These are phyloP conservation scores for Gossypium thurberi DNA, from an alignment of 345 rosid species.

Conservation along the genomic window DNA sequence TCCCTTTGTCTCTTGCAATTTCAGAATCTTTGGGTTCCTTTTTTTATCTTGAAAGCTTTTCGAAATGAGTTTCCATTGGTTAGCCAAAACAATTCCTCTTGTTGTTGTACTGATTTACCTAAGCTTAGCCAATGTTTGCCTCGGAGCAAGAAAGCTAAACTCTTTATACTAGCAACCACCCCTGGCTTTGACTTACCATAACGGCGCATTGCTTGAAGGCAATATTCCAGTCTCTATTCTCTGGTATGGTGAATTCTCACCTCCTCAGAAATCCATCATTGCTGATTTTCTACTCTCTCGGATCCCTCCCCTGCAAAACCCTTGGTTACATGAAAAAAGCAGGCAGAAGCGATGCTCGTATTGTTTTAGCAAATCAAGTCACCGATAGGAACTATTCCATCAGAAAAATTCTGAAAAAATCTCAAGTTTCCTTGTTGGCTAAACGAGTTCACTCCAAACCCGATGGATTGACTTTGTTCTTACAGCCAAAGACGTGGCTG, in stretches of 20 bases:
- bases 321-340: conserved; percentile 26
- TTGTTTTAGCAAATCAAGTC: conserved; percentile 17
- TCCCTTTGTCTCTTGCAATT: neutral
- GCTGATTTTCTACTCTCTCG: conserved; percentile 26
- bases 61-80: conserved; percentile 13
- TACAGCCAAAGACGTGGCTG: conserved; percentile 32
- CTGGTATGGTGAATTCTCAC: conserved; percentile 33
- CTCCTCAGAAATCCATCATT: conserved; percentile 29
- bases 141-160: conserved; percentile 19
- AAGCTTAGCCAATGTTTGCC: conserved; percentile 7
- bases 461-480: conserved; percentile 28
- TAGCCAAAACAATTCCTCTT: conserved; percentile 5
- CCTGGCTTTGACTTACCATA: conserved; percentile 24
- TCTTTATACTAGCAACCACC: conserved; percentile 24
- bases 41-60: neutral
- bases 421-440: conserved; percentile 21
- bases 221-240: conserved; percentile 23
- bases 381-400: conserved; percentile 25
- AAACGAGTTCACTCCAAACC: conserved; percentile 10
- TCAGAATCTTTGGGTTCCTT: neutral
- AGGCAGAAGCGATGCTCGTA: conserved; percentile 13
- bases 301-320: conserved; percentile 7
- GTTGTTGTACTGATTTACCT: neutral
- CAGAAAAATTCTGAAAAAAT: conserved; percentile 24
- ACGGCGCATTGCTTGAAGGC: conserved; percentile 32